Evolutionary conservation across 2,329 filamentous ascomycete genomes (phyloP).

Genomic region (Fusarium equiseti): DNA sequence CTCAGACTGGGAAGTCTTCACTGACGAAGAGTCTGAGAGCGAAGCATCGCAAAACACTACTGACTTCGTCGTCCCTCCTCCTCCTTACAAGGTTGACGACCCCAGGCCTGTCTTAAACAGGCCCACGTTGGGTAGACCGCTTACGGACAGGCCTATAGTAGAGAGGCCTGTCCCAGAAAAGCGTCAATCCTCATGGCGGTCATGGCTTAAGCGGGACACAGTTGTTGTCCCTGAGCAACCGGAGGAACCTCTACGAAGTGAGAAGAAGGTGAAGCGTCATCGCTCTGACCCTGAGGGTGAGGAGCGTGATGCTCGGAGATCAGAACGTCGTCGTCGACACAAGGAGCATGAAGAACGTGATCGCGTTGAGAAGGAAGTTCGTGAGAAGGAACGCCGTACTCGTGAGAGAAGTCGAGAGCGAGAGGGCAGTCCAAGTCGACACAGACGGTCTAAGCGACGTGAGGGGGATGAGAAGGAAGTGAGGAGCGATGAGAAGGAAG

Average conservation of each 20-base stretch:
- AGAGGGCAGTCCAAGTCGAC: slow-evolving; percentile 15
- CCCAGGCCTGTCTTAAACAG: slow-evolving; percentile 20
- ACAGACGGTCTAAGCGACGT: slow-evolving; percentile 21
- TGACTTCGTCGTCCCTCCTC: slow-evolving; percentile 24
- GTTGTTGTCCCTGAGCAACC: slow-evolving; percentile 16
- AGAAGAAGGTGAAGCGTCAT: slow-evolving; percentile 15
- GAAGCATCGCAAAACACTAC: slow-evolving; percentile 27
- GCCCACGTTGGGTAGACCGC: slow-evolving; percentile 26
- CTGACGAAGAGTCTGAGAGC: slow-evolving; percentile 28
- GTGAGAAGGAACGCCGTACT: slow-evolving; percentile 19
- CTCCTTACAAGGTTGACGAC: slow-evolving; percentile 30
- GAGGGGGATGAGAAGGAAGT: slow-evolving; percentile 14
- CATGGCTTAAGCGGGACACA: slow-evolving; percentile 26
- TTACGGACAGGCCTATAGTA: slow-evolving; percentile 27
- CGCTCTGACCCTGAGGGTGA: slow-evolving; percentile 16
- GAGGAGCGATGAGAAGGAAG: slow-evolving; percentile 15
- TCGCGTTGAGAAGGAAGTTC: slow-evolving; percentile 12
- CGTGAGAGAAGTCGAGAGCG: slow-evolving; percentile 24
- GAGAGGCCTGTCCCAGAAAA: slow-evolving; percentile 30
- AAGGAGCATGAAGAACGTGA: slow-evolving; percentile 23
- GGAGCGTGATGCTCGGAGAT: slow-evolving; percentile 23
- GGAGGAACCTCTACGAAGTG: slow-evolving; percentile 15
- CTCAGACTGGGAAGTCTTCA: slow-evolving; percentile 30
- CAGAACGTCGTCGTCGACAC: slow-evolving; percentile 26
- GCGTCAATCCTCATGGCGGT: slow-evolving; percentile 30